These are phyloP conservation scores for Boletus vinaceobasis DNA, from an alignment of 768 basidiomycete genomes.

Conservation along the genomic window DNA sequence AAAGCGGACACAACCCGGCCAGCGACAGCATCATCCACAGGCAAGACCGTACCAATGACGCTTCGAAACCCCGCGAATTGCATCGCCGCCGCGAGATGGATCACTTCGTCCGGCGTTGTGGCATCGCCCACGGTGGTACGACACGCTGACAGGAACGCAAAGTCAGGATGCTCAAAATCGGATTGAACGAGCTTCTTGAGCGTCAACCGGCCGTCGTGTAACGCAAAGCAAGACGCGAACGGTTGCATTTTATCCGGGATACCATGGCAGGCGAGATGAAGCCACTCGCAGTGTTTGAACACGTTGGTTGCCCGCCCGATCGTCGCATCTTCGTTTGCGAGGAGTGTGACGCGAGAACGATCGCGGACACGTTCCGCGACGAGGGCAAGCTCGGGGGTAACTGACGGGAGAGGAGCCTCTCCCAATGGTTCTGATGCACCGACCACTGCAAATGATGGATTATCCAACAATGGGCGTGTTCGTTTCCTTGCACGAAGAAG, in stretches of 20 bases:
- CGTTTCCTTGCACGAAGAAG: conserved; percentile 4
- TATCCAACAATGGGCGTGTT: neutral
- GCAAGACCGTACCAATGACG: conserved; percentile 27
- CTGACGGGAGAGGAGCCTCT: neutral
- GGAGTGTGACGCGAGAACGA: neutral
- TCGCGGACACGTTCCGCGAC: neutral
- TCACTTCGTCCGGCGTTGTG: conserved; percentile 18
- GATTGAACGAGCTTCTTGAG: conserved; percentile 1
- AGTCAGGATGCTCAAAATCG: neutral
- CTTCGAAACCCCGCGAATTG: conserved; percentile 22
- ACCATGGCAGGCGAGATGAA: conserved; percentile 29
- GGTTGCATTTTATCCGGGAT: conserved; percentile 2
- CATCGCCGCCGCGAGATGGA: conserved; percentile 11
- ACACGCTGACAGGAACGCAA: conserved; percentile 25
- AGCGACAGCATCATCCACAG: conserved; percentile 12
- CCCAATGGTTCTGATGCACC: conserved; percentile 1
- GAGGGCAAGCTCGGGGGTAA: conserved; percentile 5
- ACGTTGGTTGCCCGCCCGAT: neutral
- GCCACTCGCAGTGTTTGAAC: conserved; percentile 13
- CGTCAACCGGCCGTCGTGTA: conserved; percentile 5
- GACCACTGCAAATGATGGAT: neutral
- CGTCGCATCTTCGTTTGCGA: conserved; percentile 6
- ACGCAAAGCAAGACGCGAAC: conserved; percentile 12
- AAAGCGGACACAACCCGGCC: conserved; percentile 1
- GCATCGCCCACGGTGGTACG: conserved; percentile 21